Evolutionary conservation across 2,329 filamentous ascomycete species (phyloP).

Genomic region (Diplodia corticola): DNA sequence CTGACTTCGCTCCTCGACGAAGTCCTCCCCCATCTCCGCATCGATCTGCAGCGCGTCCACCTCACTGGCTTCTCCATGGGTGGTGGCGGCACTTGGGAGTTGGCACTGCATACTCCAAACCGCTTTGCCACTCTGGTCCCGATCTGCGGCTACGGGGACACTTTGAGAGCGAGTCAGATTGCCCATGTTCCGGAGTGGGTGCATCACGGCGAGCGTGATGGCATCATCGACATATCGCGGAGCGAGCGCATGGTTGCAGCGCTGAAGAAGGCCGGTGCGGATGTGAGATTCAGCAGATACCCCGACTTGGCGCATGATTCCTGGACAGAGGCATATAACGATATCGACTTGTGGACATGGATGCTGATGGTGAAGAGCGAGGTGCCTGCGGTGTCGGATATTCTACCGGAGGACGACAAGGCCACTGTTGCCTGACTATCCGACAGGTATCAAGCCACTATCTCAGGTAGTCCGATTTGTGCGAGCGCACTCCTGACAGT

Average conservation of each 20-base stretch:
- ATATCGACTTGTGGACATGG: slow-evolving; percentile 23
- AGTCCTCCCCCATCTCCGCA: slow-evolving; percentile 18
- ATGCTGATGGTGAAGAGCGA: slow-evolving; percentile 13
- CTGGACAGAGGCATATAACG: slow-evolving; percentile 23
- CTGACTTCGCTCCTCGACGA: slow-evolving; percentile 25
- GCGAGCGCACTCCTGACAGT: not conserved
- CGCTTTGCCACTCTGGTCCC: slow-evolving; percentile 25
- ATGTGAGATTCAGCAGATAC: slow-evolving; percentile 22
- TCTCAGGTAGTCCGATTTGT: not conserved
- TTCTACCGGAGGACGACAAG: not conserved
- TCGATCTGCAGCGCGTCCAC: slow-evolving; percentile 24
- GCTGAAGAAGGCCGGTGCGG: slow-evolving; percentile 11
- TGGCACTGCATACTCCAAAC: slow-evolving; percentile 22
- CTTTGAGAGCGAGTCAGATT: slow-evolving; percentile 11
- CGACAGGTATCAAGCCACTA: not conserved
- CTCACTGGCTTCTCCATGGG: slow-evolving; percentile 27
- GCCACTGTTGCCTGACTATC: not conserved
- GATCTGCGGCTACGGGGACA: slow-evolving; percentile 25
- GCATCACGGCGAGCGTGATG: slow-evolving; percentile 22
- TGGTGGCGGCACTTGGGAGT: slow-evolving; percentile 25
- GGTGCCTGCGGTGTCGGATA: not conserved
- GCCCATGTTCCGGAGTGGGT: slow-evolving; percentile 24
- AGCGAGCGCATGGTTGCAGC: slow-evolving; percentile 22
- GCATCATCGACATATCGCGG: slow-evolving; percentile 10
- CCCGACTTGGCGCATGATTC: slow-evolving; percentile 19